phyloP scores from a whole-genome alignment of 148 eudicot species.

The Pouteria glomerata region DNA sequence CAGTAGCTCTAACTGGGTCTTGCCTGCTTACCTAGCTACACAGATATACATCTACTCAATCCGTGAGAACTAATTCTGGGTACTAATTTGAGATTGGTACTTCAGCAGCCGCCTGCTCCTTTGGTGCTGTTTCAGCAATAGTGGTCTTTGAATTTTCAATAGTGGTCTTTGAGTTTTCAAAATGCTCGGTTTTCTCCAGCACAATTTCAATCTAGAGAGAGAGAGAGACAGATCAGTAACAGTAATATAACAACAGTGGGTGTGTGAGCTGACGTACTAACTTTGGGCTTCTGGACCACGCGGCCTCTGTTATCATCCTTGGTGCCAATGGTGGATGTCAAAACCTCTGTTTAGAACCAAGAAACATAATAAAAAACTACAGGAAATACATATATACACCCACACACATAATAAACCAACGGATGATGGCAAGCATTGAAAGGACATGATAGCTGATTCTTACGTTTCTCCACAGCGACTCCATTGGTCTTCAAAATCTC shows the following conservation, averaged over 20 bases:
- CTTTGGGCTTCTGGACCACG: slow-evolving; percentile 32
- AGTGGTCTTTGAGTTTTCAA: background rate
- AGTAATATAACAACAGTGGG: no score
- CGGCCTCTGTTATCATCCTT: slow-evolving; percentile 36
- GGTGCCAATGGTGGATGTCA: slow-evolving; percentile 35
- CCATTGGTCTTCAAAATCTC: slow-evolving; percentile 52
- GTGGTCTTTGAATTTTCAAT: background rate
- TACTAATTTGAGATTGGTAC: background rate
- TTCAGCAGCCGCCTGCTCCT: background rate
- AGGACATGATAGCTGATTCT: background rate
- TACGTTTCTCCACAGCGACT: slow-evolving; percentile 38
- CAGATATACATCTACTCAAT: background rate
- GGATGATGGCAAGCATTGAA: no score
- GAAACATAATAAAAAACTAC: background rate
- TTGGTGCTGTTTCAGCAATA: background rate
- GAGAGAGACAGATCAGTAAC: background rate
- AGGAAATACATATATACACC: background rate
- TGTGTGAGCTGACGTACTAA: background rate
- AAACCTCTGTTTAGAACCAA: slow-evolving; percentile 20
- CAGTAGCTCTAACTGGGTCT: background rate
- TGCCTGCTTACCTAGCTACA: background rate
- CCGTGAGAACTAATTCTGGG: background rate
- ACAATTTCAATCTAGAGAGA: slow-evolving; percentile 10
- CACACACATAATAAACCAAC: background rate
- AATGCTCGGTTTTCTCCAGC: slow-evolving; percentile 2